Percentiles rank a stretch among this genome's conserved stretches.
These are phyloP conservation scores for Backusella australiensis DNA, from an alignment of 192 early-diverging fungal species.

Conservation along the genomic window DNA sequence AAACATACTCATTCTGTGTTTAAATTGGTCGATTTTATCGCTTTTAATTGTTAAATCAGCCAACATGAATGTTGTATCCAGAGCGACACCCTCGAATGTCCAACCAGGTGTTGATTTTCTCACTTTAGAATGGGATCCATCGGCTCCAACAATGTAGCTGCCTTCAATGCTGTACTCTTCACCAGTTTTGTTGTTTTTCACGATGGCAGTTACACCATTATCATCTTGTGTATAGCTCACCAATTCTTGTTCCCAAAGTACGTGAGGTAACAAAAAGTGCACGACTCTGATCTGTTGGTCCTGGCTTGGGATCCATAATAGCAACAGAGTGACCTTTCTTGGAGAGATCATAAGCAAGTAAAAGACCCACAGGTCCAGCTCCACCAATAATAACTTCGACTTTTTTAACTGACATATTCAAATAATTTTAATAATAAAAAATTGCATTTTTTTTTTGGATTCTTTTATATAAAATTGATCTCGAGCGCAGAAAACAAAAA, in stretches of 20 bases:
- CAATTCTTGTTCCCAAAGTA: slow-evolving; percentile 15
- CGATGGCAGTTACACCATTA: slow-evolving; percentile 5
- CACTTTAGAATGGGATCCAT: slow-evolving; percentile 33
- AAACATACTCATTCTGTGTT: neutral
- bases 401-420: neutral
- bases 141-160: slow-evolving; percentile 30
- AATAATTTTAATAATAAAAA: too few relatives aligned
- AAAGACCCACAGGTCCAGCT: slow-evolving; percentile 27
- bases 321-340: slow-evolving; percentile 8
- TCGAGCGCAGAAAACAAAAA: too few relatives aligned
- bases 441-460: too few relatives aligned
- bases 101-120: slow-evolving; percentile 25
- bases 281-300: slow-evolving; percentile 17
- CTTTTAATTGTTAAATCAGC: slow-evolving; percentile 27
- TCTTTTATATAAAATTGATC: too few relatives aligned
- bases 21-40: neutral
- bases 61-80: slow-evolving; percentile 12
- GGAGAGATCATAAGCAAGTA: slow-evolving; percentile 17
- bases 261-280: slow-evolving; percentile 17
- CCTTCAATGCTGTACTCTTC: slow-evolving; percentile 1
- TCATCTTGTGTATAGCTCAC: slow-evolving; percentile 16
- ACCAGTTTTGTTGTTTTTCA: slow-evolving; percentile 1
- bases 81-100: slow-evolving; percentile 24
- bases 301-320: slow-evolving; percentile 2
- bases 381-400: slow-evolving; percentile 21